Conservation (phyloP, 2,329 filamentous ascomycete species). For the Neospermospora avenae region DNA sequence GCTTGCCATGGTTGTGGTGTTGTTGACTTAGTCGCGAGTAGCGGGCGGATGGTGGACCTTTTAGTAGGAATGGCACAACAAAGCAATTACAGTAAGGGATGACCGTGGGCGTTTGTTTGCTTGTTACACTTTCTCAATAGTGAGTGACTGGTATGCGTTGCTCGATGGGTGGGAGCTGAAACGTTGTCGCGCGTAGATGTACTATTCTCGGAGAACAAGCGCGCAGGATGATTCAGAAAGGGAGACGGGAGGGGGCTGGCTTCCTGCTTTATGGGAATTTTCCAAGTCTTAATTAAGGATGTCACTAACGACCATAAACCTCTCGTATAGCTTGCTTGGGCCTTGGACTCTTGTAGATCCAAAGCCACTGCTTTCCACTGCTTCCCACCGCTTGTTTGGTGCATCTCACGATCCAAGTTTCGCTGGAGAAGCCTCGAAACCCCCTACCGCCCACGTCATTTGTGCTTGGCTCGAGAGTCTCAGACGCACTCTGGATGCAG, state of each 20-base stretch:
- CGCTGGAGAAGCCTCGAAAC: background rate
- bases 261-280: slow-evolving; percentile 10
- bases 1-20: slow-evolving; percentile 46
- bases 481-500: background rate
- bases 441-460: slow-evolving; percentile 6
- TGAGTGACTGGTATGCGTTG: slow-evolving; percentile 24
- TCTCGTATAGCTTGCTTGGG: slow-evolving; percentile 6
- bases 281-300: background rate
- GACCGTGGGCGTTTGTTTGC: slow-evolving; percentile 12
- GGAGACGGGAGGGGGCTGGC: background rate
- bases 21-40: background rate
- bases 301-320: background rate
- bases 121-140: slow-evolving; percentile 10
- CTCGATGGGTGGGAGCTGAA: slow-evolving; percentile 21
- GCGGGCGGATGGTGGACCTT: slow-evolving; percentile 10
- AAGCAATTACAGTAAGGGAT: slow-evolving; percentile 15
- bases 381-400: slow-evolving; percentile 2
- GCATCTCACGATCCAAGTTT: slow-evolving; percentile 4
- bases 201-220: slow-evolving; percentile 21
- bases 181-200: slow-evolving; percentile 17
- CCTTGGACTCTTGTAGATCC: slow-evolving; percentile 1
- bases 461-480: background rate
- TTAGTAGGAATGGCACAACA: slow-evolving; percentile 14
- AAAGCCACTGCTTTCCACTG: background rate
- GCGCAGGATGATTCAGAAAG: background rate